Base-by-base conservation (phyloP, 1,284 basidiomycete genomes). In the Rhodotorula sp. region DNA sequence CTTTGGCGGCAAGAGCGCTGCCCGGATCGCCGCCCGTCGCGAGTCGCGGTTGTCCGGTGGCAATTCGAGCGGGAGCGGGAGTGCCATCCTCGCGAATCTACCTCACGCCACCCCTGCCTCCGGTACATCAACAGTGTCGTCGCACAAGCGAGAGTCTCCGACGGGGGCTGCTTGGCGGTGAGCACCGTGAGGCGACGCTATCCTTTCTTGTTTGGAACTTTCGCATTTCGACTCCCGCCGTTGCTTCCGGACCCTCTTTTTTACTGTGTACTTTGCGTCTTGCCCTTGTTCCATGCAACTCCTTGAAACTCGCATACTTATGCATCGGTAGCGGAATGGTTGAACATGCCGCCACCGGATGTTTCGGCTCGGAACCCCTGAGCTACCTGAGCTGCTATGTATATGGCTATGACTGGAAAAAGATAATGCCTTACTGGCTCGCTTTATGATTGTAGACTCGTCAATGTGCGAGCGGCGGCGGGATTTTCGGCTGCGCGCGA, bases 1-100 rank as follows among this genome's bases (percentile, higher is more conserved):
- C 15, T 73, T 74, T 18, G 72, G 72, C 24, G 60, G 66, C 26
- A 73, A 73, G 61, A 71, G 69, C 49, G 68, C 69, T 2, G 71
- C 71, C 2, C 46, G 74, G 54, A 68, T 75, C 48, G 74, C 68
- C 6, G 71, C 71, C 29, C 42, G 71, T 18, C 46, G 72, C 49
- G 74, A 68, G 33, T 70, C 72, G 56, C 62, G 61, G 6, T 37
- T 71, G 61, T 46, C 66, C 4, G 67, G 67, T 18, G 45, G 49
- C 20, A 67, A 67, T 42, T 58, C 56, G 26, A 62, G 60, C 42
- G 66, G 66, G 26, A 62, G 45, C 26, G 48, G 66, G 1, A 33
- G 51, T 8, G 33, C 60, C 18, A 46, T 61, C 7, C 57, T 67
- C 22, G 42, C 53, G 14, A 15, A 54, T 29, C 18, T 54, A 14